A percentile compares a stretch with the other conserved stretches of the same genome.
phyloP scores from a whole-genome alignment of 2,329 filamentous ascomycete species.

The Phoma sp. region DNA sequence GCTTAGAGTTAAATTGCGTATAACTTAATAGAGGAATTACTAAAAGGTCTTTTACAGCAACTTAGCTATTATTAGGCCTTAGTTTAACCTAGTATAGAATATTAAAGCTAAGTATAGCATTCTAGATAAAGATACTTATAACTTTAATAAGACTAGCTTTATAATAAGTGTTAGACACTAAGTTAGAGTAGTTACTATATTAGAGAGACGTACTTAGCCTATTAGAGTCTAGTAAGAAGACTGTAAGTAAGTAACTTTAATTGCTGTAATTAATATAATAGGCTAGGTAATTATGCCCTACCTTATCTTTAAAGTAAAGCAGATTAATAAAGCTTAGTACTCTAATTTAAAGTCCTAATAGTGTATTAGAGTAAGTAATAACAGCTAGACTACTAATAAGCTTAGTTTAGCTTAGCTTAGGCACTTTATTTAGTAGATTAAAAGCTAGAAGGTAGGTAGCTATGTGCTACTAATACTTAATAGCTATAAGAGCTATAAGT shows the following conservation, averaged over 20 bases:
- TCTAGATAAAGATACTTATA: slow-evolving; percentile 19
- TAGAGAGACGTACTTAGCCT: slow-evolving; percentile 1
- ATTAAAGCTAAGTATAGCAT: slow-evolving; percentile 2
- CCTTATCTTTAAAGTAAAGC: neutral
- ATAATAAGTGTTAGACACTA: slow-evolving; percentile 14
- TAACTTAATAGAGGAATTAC: slow-evolving; percentile 8
- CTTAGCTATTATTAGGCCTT: neutral
- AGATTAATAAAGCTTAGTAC: too few relatives aligned
- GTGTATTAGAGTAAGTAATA: too few relatives aligned
- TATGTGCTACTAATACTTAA: slow-evolving; percentile 9
- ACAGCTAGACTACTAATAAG: too few relatives aligned
- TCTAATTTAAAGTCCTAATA: too few relatives aligned
- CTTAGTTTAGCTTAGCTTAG: too few relatives aligned
- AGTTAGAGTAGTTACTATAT: slow-evolving; percentile 1
- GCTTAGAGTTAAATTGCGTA: slow-evolving; percentile 9
- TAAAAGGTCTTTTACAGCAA: neutral
- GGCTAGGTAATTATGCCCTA: too few relatives aligned
- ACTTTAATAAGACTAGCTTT: slow-evolving; percentile 27
- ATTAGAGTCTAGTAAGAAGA: slow-evolving; percentile 13
- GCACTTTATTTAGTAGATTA: too few relatives aligned
- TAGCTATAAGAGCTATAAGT: slow-evolving; percentile 13
- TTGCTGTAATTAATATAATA: too few relatives aligned
- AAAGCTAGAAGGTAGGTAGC: slow-evolving; percentile 5
- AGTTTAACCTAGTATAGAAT: neutral
- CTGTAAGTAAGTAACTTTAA: slow-evolving; percentile 9